Percentiles rank a stretch among this genome's conserved stretches.
Evolutionary conservation across 768 basidiomycete species (phyloP).

Genomic region (Serendipita vermifera): DNA sequence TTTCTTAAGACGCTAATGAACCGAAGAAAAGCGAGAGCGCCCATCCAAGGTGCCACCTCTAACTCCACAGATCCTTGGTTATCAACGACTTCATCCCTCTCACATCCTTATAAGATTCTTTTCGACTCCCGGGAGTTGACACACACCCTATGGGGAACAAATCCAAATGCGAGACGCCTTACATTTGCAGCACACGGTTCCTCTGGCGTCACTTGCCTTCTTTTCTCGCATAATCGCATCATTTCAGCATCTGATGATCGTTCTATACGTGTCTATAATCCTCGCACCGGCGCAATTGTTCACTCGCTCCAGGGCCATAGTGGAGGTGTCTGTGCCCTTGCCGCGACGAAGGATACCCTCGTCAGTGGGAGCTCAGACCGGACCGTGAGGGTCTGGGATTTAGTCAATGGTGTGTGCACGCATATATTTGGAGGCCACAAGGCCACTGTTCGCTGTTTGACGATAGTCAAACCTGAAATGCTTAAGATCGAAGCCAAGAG

Average conservation of each 20-base stretch:
- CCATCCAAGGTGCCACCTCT: constrained; percentile 24
- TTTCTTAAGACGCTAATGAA: constrained; percentile 63
- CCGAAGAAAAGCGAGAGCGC: constrained; percentile 32
- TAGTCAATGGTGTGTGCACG: constrained; percentile 64
- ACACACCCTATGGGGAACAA: constrained; percentile 64
- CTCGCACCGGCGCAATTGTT: constrained; percentile 61
- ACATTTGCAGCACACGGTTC: constrained; percentile 81
- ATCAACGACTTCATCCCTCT: constrained; percentile 41
- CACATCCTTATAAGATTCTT: constrained; percentile 82
- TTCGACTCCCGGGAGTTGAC: constrained; percentile 85
- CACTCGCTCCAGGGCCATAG: constrained; percentile 78
- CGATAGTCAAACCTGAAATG: constrained; percentile 89
- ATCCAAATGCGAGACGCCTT: constrained; percentile 56
- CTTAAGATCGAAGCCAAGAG: constrained; percentile 48
- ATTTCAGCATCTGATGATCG: constrained; percentile 97
- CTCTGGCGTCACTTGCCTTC: constrained; percentile 88
- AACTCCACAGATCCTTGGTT: background rate
- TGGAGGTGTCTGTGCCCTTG: constrained; percentile 96
- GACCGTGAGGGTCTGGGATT: constrained; percentile 85
- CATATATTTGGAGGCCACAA: constrained; percentile 96
- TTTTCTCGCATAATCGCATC: constrained; percentile 89
- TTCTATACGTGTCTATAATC: constrained; percentile 88
- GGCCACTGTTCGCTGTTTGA: constrained; percentile 87
- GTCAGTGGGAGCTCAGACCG: constrained; percentile 91
- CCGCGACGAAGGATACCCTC: constrained; percentile 71